Base-by-base conservation (phyloP, 2,329 filamentous ascomycete genomes). In the Fusarium odoratissimum region DNA sequence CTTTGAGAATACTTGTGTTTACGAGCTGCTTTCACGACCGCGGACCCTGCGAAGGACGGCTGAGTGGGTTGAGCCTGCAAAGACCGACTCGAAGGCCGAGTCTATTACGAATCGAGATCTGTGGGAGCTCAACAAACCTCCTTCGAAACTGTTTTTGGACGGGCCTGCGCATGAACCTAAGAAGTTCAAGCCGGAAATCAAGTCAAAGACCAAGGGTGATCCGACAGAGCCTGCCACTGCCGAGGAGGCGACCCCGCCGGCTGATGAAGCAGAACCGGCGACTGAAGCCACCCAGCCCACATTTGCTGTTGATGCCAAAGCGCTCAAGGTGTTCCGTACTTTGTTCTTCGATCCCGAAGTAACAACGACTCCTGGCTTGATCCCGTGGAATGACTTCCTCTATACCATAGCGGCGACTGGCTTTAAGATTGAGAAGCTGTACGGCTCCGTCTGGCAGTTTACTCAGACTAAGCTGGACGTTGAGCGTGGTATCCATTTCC, bases 391-490 rank as follows among this genome's bases (percentile, higher is more conserved):
- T 3, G 42, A 58, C 11, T 65, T 66, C 8, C 49, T 49, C 0
- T 33, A 64, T 25, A 31, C 60, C 0, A 66, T 66, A 60, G 48
- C n/a, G 7, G 63, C 37, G 0, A 58, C 60, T 2, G 49, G 63
- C 0, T 66, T 58, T 2, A 16, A 35, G 7, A 57, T 58, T 12
- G 37, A 49, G 37, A 66, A 65, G 42, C 14, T 66, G 9, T 49
- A 58, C 23, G 63, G 63, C 9, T 64, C 63, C 0, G 60, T 64
- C 0, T 66, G 63, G 63, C 42, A 66, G 3, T 64, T 66, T 14
- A 23, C 31, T 1, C 49, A 60, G 0, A 66, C 49, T 8, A 12
- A n/a, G 3, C 14, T 66, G 2, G 25, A 44, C 11, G 35, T 57
- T 33, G 60, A 64, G 8, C 30, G 60, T 0, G 25, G 60, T 10